Evolutionary conservation across 2,329 filamentous ascomycete genomes (phyloP).

Genomic region (Calonectria honghensis): DNA sequence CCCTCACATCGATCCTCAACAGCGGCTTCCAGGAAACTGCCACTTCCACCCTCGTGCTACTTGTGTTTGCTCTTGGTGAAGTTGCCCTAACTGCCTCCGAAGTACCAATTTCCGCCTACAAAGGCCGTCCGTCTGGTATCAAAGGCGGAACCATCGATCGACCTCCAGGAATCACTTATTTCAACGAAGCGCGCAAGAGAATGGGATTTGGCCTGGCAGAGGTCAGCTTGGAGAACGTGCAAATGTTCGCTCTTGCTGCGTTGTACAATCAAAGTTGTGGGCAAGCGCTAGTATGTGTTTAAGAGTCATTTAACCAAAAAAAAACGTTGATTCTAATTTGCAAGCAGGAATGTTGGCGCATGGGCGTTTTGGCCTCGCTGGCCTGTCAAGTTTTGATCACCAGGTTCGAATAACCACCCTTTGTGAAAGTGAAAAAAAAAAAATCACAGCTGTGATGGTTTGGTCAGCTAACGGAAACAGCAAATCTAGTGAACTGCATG

Average conservation of each 20-base stretch:
- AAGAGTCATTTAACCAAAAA: not conserved
- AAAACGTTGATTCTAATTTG: conserved; percentile 34
- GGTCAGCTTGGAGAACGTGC: conserved; percentile 75
- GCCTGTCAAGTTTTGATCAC: conserved; percentile 74
- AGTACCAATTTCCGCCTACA: conserved; percentile 64
- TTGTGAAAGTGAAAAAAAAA: not conserved
- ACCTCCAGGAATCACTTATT: conserved; percentile 75
- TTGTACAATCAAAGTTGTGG: conserved; percentile 73
- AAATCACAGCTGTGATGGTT: not conserved
- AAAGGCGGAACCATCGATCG: conserved; percentile 68
- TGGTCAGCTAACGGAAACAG: conserved; percentile 38
- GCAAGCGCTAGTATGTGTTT: conserved; percentile 66
- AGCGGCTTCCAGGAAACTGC: conserved; percentile 68
- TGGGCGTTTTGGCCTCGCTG: conserved; percentile 72
- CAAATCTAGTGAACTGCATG: conserved; percentile 51
- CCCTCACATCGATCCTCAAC: conserved; percentile 66
- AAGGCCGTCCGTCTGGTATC: conserved; percentile 70
- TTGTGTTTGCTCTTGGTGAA: conserved; percentile 76
- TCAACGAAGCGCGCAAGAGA: conserved; percentile 77
- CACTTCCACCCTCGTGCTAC: conserved; percentile 71
- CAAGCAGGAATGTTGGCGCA: conserved; percentile 75
- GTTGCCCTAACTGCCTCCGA: conserved; percentile 72
- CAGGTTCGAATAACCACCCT: conserved; percentile 62
- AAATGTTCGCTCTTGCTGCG: conserved; percentile 74
- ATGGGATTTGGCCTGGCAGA: conserved; percentile 74